phyloP scores from a whole-genome alignment of 2,329 filamentous ascomycete species.

The Phoma sp. region DNA sequence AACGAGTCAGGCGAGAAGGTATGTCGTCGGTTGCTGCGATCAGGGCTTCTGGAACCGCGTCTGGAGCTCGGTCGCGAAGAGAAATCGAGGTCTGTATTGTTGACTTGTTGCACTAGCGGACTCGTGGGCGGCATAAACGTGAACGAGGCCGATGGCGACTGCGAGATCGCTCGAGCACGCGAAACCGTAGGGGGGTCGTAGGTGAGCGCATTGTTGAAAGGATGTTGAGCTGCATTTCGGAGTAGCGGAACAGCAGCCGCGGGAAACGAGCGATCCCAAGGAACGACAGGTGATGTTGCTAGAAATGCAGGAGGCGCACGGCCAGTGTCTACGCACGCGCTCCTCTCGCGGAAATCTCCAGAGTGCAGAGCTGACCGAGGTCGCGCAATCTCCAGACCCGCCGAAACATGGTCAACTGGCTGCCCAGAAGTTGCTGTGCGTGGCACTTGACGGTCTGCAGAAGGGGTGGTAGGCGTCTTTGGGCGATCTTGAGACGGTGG shows the following conservation, averaged over 20 bases:
- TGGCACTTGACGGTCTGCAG: conserved; percentile 46
- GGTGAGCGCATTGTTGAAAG: conserved; percentile 22
- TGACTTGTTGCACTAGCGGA: conserved; percentile 86
- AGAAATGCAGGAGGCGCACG: conserved; percentile 23
- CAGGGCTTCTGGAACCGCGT: conserved; percentile 50
- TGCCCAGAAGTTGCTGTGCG: conserved; percentile 37
- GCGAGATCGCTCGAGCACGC: conserved; percentile 52
- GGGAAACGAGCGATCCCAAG: conserved; percentile 62
- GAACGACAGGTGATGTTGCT: conserved; percentile 61
- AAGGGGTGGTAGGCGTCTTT: conserved; percentile 43
- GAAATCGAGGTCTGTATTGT: conserved; percentile 77
- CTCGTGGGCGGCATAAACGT: conserved; percentile 88
- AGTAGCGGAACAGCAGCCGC: conserved; percentile 39
- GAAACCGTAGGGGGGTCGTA: conserved; percentile 44
- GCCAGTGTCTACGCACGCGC: conserved; percentile 34
- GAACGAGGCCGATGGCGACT: conserved; percentile 78
- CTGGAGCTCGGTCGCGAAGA: conserved; percentile 53
- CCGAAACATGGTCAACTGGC: conserved; percentile 35
- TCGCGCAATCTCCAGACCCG: conserved; percentile 70
- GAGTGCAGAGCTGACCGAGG: conserved; percentile 76
- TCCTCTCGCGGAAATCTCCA: conserved; percentile 65
- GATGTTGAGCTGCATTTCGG: conserved; percentile 22
- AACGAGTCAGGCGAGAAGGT: conserved; percentile 72
- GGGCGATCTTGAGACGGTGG: conserved; percentile 37
- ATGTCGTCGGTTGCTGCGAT: conserved; percentile 67